Conservation (phyloP, 169 alveolate species). For the Plasmodium vivax region DNA sequence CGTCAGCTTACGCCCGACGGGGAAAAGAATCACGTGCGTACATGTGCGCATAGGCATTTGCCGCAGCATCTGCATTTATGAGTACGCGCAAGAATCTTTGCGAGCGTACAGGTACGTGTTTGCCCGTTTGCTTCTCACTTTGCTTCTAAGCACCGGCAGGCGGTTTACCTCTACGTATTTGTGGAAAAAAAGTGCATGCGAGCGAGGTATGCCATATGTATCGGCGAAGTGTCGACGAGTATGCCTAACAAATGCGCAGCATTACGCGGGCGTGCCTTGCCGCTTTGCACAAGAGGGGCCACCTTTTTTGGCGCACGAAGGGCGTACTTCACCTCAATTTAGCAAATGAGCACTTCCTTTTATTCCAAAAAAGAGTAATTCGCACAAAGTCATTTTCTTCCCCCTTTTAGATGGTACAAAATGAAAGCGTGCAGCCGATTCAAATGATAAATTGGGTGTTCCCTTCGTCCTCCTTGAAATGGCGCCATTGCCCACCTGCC, state of each 20-base stretch:
- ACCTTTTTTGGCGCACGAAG: neutral
- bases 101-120: neutral
- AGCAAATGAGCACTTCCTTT: neutral
- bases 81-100: neutral
- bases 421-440: neutral
- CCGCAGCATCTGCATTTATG: neutral
- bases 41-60: neutral
- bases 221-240: neutral
- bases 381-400: neutral
- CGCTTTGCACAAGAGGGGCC: neutral
- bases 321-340: neutral
- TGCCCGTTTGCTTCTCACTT: neutral
- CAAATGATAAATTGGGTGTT: neutral
- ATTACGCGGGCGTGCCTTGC: neutral
- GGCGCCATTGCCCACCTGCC: neutral
- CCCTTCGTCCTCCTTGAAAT: neutral
- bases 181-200: neutral
- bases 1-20: neutral
- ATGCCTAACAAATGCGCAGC: neutral
- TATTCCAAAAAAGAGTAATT: too few species aligned
- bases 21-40: neutral
- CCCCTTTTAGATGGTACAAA: neutral
- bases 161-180: neutral
- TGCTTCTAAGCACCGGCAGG: neutral
- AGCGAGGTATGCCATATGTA: neutral